Percentiles rank a stretch among this genome's conserved stretches.
Conservation (phyloP, 495 filamentous ascomycete genomes). For the Daldinia vernicosa region DNA sequence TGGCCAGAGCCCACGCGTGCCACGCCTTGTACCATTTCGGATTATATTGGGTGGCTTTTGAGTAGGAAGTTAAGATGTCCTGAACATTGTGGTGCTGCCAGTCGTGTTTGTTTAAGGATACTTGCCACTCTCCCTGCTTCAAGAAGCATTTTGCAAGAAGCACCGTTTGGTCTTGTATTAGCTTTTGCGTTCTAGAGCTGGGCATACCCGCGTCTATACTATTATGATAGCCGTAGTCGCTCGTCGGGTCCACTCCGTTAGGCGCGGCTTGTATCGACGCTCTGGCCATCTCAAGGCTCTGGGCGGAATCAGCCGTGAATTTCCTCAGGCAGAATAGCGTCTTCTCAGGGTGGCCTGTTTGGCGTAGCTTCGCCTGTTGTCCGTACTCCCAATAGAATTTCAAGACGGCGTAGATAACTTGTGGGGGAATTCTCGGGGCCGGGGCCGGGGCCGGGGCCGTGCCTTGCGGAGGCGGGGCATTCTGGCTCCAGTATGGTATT, state of each 20-base stretch:
- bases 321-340: conserved; percentile 80
- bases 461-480: conserved; percentile 57
- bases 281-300: conserved; percentile 70
- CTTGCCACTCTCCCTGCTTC: conserved; percentile 95
- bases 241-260: conserved; percentile 60
- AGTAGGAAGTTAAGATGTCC: conserved; percentile 85
- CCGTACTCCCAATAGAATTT: conserved; percentile 93
- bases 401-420: conserved; percentile 88
- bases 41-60: conserved; percentile 89
- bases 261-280: conserved; percentile 60
- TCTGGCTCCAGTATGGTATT: conserved; percentile 61
- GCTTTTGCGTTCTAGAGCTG: conserved; percentile 54
- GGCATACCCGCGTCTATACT: conserved; percentile 56
- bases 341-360: conserved; percentile 59
- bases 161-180: conserved; percentile 68
- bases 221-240: conserved; percentile 68
- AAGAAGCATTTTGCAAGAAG: conserved; percentile 95
- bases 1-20: conserved; percentile 99
- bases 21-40: conserved; percentile 97
- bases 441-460: conserved; percentile 33
- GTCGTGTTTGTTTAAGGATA: conserved; percentile 79
- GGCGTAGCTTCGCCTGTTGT: conserved; percentile 56
- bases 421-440: conserved; percentile 65
- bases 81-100: conserved; percentile 81
- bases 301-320: conserved; percentile 81